phyloP scores from a whole-genome alignment of 2,329 filamentous ascomycete species.

The Neophaeococcomyces aloes region DNA sequence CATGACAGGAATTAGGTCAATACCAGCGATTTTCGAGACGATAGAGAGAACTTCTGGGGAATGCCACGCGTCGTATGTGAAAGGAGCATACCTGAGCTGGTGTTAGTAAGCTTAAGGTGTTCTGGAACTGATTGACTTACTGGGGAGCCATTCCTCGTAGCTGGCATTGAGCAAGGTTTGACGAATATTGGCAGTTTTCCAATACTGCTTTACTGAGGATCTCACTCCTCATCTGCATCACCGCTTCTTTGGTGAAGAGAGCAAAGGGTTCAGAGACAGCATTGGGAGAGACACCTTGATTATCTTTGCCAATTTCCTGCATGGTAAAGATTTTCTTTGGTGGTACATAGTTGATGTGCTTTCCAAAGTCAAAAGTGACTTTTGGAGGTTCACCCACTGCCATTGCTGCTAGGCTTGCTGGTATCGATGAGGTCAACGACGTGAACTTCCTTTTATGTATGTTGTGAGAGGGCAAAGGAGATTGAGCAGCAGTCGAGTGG shows the following conservation, averaged over 20 bases:
- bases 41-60: constrained; percentile 43
- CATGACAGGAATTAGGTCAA: constrained; percentile 47
- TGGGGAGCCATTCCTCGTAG: constrained; percentile 43
- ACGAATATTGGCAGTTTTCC: constrained; percentile 45
- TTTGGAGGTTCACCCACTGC: constrained; percentile 18
- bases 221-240: constrained; percentile 50
- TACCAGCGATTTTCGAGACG: constrained; percentile 47
- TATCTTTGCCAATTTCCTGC: constrained; percentile 48
- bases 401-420: neutral
- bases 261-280: constrained; percentile 54
- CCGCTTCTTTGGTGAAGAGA: constrained; percentile 50
- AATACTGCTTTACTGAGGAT: constrained; percentile 46
- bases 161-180: constrained; percentile 43
- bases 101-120: constrained; percentile 12
- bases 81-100: constrained; percentile 45
- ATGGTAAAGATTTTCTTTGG: constrained; percentile 46
- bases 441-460: constrained; percentile 1
- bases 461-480: neutral
- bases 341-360: constrained; percentile 44
- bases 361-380: constrained; percentile 39
- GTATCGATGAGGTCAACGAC: neutral
- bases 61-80: constrained; percentile 50
- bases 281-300: constrained; percentile 48
- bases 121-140: constrained; percentile 33
- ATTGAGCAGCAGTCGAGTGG: neutral